Base-by-base conservation (phyloP, 371 early-diverging fungal genomes). In the Apophysomyces elegans region DNA sequence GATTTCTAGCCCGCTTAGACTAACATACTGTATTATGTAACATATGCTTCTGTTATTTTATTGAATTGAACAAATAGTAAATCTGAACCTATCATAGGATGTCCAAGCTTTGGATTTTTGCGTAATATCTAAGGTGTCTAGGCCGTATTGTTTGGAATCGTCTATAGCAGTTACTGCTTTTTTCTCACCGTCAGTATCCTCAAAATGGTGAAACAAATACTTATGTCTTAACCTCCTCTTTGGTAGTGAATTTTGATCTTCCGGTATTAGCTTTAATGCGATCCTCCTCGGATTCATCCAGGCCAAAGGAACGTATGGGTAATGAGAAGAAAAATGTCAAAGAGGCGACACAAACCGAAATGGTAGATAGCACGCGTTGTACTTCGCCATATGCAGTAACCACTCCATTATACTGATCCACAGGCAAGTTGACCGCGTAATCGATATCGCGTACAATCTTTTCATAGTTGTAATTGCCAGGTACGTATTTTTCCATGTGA, bases 221-320 rank as follows among this genome's bases (percentile, higher is more conserved):
- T 26, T 26, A 26, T 3, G 32, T 26, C 32, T 50, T 50, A 50
- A 35, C 54, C 16, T 50, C 35, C 5, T 50, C 54, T 21, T 50
- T 50, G 7, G 54, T 50, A 21, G 54, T 50, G 9, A 5, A 26
- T 9, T 18, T 50, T 9, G 54, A 50, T 16, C 35, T 50, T 21
- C 54, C 54, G 11, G 54, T 35, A 8, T 50, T 50, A 21, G 54
- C 54, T 50, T 50, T 16, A 18, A 50, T 50, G 8, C 54, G 54
- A 9, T 50, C 54, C 35, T 50, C 54, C 21, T 50, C 54, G n/a
- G 54, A 21, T 11, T 70, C 58, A 26, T 64, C 63, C 16, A 79
- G 64, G 4, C 70, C 73, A 69, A 79, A 74, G 0, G 71, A 57
- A 45, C 68, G 65, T 77, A 79, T 79, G n/a, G 73, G 67, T n/a